phyloP scores from a whole-genome alignment of 192 early-diverging fungal species.

The Linnemannia elongata region DNA sequence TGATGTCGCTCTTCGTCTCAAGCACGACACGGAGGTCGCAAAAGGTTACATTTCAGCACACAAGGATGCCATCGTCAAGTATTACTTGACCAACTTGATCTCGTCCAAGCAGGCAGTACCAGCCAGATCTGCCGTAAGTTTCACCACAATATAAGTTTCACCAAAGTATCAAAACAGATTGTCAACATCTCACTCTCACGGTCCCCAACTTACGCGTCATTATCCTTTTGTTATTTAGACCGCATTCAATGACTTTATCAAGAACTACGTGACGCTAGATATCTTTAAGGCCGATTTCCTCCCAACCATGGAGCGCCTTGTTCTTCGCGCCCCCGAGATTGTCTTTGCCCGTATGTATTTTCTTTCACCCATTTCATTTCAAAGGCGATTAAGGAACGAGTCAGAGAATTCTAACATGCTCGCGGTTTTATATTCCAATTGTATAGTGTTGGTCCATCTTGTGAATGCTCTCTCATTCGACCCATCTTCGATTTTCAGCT shows the following conservation, averaged over 20 bases:
- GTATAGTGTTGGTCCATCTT: constrained; percentile 65
- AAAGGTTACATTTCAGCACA: constrained; percentile 49
- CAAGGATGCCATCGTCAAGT: constrained; percentile 69
- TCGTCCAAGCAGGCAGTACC: constrained; percentile 68
- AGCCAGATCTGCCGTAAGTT: constrained; percentile 55
- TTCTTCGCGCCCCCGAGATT: constrained; percentile 89
- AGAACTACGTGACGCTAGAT: constrained; percentile 62
- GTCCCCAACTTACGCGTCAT: neutral
- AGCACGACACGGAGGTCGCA: constrained; percentile 46
- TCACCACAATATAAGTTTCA: constrained; percentile 48
- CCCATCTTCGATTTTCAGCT: constrained; percentile 67
- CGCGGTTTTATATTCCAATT: neutral
- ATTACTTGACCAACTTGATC: constrained; percentile 67
- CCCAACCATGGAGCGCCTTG: constrained; percentile 77
- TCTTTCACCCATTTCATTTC: neutral
- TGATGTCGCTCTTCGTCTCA: constrained; percentile 67
- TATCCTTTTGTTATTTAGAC: constrained; percentile 46
- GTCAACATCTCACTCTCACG: neutral
- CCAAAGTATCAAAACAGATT: neutral
- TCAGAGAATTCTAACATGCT: too few species aligned
- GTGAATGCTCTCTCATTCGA: constrained; percentile 72
- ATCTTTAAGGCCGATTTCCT: constrained; percentile 71
- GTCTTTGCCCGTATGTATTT: constrained; percentile 68
- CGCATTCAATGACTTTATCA: constrained; percentile 74
- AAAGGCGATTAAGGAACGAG: neutral